Conservation (phyloP, 2,329 filamentous ascomycete species). For the Colletotrichum horii region DNA sequence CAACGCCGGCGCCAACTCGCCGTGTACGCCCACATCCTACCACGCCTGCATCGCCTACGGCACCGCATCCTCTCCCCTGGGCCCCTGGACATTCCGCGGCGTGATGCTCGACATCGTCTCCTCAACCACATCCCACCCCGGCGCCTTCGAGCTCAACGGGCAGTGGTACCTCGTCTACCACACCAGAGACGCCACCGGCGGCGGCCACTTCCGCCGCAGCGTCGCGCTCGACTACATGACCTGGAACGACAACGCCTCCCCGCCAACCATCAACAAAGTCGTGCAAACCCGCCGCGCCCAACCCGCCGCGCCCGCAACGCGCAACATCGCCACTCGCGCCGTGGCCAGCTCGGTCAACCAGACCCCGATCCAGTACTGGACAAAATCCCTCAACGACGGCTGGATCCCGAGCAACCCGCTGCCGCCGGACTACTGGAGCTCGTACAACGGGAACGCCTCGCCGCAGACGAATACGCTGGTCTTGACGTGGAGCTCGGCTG, state of each 20-base stretch:
- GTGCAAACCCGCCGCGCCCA: constrained; percentile 30
- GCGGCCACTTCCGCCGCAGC: constrained; percentile 39
- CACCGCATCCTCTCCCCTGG: constrained; percentile 35
- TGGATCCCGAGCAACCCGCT: constrained; percentile 33
- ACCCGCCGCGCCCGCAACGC: constrained; percentile 27
- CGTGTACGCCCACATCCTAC: constrained; percentile 41
- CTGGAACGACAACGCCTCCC: constrained; percentile 30
- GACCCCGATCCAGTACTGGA: constrained; percentile 43
- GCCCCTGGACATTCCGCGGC: constrained; percentile 39
- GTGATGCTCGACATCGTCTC: constrained; percentile 39
- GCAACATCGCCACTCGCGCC: constrained; percentile 36
- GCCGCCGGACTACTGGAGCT: constrained; percentile 42
- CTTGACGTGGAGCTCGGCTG: constrained; percentile 32
- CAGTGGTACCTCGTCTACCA: constrained; percentile 39
- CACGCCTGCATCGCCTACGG: constrained; percentile 43
- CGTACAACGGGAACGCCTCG: constrained; percentile 33
- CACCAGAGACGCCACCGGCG: constrained; percentile 36
- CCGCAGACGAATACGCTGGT: constrained; percentile 32
- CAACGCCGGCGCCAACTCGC: constrained; percentile 37
- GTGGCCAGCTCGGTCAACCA: constrained; percentile 25
- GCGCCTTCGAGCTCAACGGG: constrained; percentile 32
- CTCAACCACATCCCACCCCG: constrained; percentile 40
- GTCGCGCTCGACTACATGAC: constrained; percentile 14
- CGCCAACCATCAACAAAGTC: constrained; percentile 32
- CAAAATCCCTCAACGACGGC: constrained; percentile 36